Base-by-base conservation (phyloP, 768 basidiomycete genomes). In the Boletus pseudopeckii region DNA sequence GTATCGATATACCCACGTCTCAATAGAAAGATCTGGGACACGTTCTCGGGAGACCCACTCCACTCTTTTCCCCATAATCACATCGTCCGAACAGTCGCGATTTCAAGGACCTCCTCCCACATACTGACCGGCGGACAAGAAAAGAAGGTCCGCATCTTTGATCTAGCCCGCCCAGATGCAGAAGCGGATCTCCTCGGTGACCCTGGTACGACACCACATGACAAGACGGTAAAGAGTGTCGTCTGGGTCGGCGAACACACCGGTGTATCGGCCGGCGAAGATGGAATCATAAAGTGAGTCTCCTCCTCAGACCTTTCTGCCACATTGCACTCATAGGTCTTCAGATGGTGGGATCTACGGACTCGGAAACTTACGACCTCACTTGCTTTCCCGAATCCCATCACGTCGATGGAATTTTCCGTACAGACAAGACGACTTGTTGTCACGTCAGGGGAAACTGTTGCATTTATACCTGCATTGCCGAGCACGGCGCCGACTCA, bases 51-150 rank as follows among this genome's bases (percentile, higher is more conserved):
- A 54, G 77, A 83, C n/a, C 71, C 79, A 30, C 77, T 98, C 37
- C 91, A 97, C 63, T 97, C 96, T n/a, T 96, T 98, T 68, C 88
- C 93, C 13, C 97, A 99, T 72, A 90, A 94, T 66, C 97, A 98
- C 74, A 99, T 99, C 67, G 97, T 99, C 64, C 90, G 95, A 61
- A 93, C 87, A 44, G 92, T 98, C 50, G 94, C 94, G 20, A 73
- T 97, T 60, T 91, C 92, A 28, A 85, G 90, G 7, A 73, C 74
- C 45, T 72, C 80, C 20, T 76, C 80, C 5, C 86, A 84, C 69
- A 79, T 95, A 54, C 78, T 96, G 54, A 92, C 90, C 20, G 96
- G 95, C 48, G 96, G 96, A 1, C 90, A 98, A 74, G 97, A 98
- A 72, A 98, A 98, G 80, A 96, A 92, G 74, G 89, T 96, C 47